Evolutionary conservation across 1,284 basidiomycete genomes (phyloP).

Genomic region (Ganoderma lingzhi): DNA sequence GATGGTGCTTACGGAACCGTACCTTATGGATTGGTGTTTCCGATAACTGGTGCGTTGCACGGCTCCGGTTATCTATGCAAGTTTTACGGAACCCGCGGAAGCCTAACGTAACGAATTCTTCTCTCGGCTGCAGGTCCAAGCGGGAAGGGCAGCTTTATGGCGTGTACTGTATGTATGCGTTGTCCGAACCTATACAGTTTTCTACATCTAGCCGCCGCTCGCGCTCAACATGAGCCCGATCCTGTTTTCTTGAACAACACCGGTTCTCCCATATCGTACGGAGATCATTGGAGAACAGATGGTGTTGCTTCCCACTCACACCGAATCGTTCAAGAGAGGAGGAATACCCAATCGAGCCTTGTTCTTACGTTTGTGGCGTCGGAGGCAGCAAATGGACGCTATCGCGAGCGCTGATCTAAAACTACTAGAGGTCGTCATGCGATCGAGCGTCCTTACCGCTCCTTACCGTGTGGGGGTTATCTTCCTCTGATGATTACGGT

Average conservation of each 20-base stretch:
- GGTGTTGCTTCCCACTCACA: background rate
- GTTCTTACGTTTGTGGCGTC: background rate
- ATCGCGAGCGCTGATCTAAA: background rate
- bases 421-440: background rate
- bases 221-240: background rate
- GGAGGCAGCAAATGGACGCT: background rate
- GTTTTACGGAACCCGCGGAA: background rate
- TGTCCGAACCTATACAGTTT: too few species aligned
- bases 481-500: background rate
- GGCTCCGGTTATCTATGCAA: background rate
- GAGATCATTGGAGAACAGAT: background rate
- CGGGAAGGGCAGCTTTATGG: background rate
- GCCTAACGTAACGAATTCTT: background rate
- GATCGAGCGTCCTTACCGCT: background rate
- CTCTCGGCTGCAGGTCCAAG: background rate
- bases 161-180: background rate
- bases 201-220: background rate
- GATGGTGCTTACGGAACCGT: conserved; percentile 2
- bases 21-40: conserved; percentile 6
- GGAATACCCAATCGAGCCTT: background rate
- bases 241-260: background rate
- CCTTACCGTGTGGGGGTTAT: background rate
- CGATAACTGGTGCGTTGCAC: background rate
- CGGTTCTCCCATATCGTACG: too few species aligned
- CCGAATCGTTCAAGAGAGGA: background rate